These are phyloP conservation scores for Batkoa obscura DNA, from an alignment of 371 early-diverging fungal genomes.

Conservation along the genomic window DNA sequence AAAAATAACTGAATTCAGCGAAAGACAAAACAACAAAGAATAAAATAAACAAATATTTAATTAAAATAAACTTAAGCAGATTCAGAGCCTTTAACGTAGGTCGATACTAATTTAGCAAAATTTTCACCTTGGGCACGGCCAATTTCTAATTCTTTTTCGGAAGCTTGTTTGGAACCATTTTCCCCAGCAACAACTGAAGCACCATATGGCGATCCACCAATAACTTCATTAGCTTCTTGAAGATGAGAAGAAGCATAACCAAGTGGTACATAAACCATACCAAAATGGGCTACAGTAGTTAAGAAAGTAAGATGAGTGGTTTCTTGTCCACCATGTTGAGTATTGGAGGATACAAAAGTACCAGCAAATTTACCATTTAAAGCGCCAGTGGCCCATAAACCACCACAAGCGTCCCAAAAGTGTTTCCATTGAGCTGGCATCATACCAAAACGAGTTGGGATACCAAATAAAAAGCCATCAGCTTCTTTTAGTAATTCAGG, in stretches of 20 bases:
- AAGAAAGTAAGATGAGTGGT: conserved; percentile 47
- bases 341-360: conserved; percentile 47
- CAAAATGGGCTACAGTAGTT: conserved; percentile 57
- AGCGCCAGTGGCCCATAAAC: conserved; percentile 43
- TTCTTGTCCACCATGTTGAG: conserved; percentile 65
- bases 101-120: conserved; percentile 29
- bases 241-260: conserved; percentile 30
- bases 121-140: conserved; percentile 40
- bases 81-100: background rate
- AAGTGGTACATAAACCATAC: conserved; percentile 58
- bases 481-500: conserved; percentile 32
- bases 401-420: conserved; percentile 49
- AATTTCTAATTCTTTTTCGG: conserved; percentile 37
- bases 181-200: conserved; percentile 11
- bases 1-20: no score
- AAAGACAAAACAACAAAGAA: no score
- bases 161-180: conserved; percentile 45
- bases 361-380: conserved; percentile 54
- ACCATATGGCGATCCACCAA: conserved; percentile 54
- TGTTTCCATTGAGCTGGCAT: conserved; percentile 59
- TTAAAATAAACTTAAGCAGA: no score
- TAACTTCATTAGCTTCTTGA: conserved; percentile 24
- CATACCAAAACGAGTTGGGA: conserved; percentile 53
- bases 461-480: conserved; percentile 64
- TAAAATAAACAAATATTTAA: no score